Evolutionary conservation across 495 filamentous ascomycete genomes (phyloP).

Genomic region (Tricharina praecox): DNA sequence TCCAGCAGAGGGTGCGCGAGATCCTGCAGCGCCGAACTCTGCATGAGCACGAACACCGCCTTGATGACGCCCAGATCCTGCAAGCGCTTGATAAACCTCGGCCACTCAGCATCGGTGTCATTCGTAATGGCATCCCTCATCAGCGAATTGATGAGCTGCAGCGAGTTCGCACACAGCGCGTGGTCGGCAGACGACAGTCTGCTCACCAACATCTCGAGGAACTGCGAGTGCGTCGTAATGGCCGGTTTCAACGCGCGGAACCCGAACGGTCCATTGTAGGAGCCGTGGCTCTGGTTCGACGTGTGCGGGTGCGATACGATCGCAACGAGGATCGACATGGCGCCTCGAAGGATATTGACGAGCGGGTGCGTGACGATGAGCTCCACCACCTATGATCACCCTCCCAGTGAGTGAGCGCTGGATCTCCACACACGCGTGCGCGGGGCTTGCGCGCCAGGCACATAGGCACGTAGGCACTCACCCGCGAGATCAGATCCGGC

Average conservation of each 20-base stretch:
- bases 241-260: slow-evolving; percentile 86
- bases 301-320: slow-evolving; percentile 70
- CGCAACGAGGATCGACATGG: slow-evolving; percentile 88
- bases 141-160: slow-evolving; percentile 86
- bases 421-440: no score
- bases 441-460: no score
- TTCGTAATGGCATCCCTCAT: slow-evolving; percentile 86
- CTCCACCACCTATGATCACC: slow-evolving; percentile 55
- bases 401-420: no score
- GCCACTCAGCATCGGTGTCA: slow-evolving; percentile 68
- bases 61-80: slow-evolving; percentile 91
- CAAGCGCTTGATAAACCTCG: slow-evolving; percentile 78
- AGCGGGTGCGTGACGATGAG: slow-evolving; percentile 89
- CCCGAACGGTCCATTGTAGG: slow-evolving; percentile 41
- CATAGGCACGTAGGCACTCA: no score
- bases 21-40: slow-evolving; percentile 83
- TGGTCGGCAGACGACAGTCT: slow-evolving; percentile 87
- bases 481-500: slow-evolving; percentile 49
- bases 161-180: slow-evolving; percentile 83
- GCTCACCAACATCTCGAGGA: slow-evolving; percentile 82
- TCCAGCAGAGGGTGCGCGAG: slow-evolving; percentile 83
- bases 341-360: slow-evolving; percentile 90
- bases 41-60: slow-evolving; percentile 78
- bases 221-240: slow-evolving; percentile 75
- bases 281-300: slow-evolving; percentile 28